phyloP scores from a whole-genome alignment of 1,139 yeast species.

The Spencermartinsiella ligniputridi region DNA sequence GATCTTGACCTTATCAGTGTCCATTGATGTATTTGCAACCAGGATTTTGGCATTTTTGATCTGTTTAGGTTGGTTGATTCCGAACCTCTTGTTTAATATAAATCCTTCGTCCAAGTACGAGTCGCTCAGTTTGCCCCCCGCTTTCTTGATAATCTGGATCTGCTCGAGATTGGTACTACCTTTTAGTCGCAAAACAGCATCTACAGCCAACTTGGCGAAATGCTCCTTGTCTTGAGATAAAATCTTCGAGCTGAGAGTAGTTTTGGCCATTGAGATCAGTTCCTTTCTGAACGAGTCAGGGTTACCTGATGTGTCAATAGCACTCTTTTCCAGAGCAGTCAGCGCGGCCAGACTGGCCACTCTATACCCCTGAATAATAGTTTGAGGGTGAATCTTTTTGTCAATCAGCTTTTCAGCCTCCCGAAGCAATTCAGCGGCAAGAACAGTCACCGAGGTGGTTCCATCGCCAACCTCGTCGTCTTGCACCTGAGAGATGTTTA shows the following conservation, averaged over 20 bases:
- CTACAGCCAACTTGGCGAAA: conserved; percentile 87
- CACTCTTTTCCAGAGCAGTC: conserved; percentile 67
- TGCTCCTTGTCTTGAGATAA: conserved; percentile 90
- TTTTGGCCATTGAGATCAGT: conserved; percentile 79
- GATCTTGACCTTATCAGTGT: conserved; percentile 93
- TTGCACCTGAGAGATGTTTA: conserved; percentile 93
- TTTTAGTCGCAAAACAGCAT: conserved; percentile 84
- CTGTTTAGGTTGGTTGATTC: conserved; percentile 88
- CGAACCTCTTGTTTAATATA: conserved; percentile 84
- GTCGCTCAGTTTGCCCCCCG: conserved; percentile 89
- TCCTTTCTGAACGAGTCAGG: conserved; percentile 67
- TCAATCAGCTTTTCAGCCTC: conserved; percentile 95
- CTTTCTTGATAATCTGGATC: conserved; percentile 87
- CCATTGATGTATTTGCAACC: conserved; percentile 95
- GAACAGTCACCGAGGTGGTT: conserved; percentile 95
- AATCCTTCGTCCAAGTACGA: conserved; percentile 96
- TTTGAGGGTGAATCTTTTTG: conserved; percentile 94
- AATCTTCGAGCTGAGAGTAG: conserved; percentile 90
- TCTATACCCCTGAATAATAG: conserved; percentile 92
- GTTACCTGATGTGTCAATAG: conserved; percentile 69
- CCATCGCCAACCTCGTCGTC: conserved; percentile 99
- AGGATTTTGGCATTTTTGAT: conserved; percentile 80
- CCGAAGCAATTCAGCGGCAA: conserved; percentile 84
- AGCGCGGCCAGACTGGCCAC: conserved; percentile 82
- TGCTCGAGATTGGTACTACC: conserved; percentile 95